These are phyloP conservation scores for Venturia oleaginea DNA, from an alignment of 2,329 filamentous ascomycete genomes.

Conservation along the genomic window DNA sequence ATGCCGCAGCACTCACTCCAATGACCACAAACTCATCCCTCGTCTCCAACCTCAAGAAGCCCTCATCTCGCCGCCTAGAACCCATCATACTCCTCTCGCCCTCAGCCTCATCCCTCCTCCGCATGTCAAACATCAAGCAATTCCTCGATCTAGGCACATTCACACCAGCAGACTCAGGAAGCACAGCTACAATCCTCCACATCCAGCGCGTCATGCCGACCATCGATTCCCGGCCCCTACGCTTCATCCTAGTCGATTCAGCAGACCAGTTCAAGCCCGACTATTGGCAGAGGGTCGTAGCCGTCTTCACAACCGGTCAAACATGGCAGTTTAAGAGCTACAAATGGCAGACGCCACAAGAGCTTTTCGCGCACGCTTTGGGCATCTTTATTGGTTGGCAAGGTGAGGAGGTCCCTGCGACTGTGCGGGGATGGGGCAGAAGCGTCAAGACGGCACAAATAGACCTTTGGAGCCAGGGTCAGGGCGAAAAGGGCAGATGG, in stretches of 20 bases:
- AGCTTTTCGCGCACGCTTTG: slow-evolving; percentile 80
- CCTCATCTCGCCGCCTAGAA: slow-evolving; percentile 46
- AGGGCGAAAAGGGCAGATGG: slow-evolving; percentile 51
- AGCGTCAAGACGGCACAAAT: slow-evolving; percentile 69
- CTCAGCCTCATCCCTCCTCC: slow-evolving; percentile 86
- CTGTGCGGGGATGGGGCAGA: slow-evolving; percentile 75
- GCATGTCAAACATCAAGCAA: slow-evolving; percentile 90
- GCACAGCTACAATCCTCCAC: slow-evolving; percentile 69
- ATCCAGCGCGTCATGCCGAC: slow-evolving; percentile 67
- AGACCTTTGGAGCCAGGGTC: slow-evolving; percentile 65
- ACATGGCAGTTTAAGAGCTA: slow-evolving; percentile 98
- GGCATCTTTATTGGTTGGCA: slow-evolving; percentile 90
- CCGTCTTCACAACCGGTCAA: slow-evolving; percentile 95
- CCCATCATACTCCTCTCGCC: slow-evolving; percentile 97
- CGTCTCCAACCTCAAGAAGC: slow-evolving; percentile 34
- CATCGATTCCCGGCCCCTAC: slow-evolving; percentile 65
- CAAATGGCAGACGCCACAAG: slow-evolving; percentile 83
- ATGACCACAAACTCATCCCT: slow-evolving; percentile 23
- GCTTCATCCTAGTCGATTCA: slow-evolving; percentile 91
- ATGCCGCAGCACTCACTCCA: slow-evolving; percentile 39
- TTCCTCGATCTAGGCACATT: slow-evolving; percentile 85
- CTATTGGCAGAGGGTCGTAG: slow-evolving; percentile 92
- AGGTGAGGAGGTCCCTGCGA: slow-evolving; percentile 69
- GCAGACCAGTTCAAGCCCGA: slow-evolving; percentile 95
- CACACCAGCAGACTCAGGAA: slow-evolving; percentile 59